phyloP scores from a whole-genome alignment of 306 rosid genomes.

The Prinsepia uniflora region DNA sequence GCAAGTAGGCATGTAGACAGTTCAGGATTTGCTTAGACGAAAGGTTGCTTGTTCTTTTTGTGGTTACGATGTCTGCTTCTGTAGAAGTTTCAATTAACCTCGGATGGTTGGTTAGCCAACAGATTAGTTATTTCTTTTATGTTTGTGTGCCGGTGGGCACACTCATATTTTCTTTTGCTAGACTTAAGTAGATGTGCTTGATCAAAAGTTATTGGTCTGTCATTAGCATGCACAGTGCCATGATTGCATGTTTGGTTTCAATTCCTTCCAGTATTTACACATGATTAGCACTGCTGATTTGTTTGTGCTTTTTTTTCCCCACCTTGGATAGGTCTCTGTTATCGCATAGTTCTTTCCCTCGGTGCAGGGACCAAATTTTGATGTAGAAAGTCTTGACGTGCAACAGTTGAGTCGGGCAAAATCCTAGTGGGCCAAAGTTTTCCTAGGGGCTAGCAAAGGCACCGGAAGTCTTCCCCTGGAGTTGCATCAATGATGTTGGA shows the following conservation, averaged over 20 bases:
- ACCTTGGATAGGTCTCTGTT: background rate
- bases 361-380: constrained; percentile 24
- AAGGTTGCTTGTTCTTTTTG: background rate
- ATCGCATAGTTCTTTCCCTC: background rate
- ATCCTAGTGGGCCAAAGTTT: background rate
- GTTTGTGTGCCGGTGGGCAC: background rate
- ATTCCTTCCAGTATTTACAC: background rate
- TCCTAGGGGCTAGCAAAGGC: background rate
- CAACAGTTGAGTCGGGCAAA: background rate
- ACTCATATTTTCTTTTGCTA: background rate
- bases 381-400: background rate
- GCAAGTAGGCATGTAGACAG: background rate
- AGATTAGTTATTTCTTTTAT: background rate
- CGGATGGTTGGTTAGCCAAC: background rate
- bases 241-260: background rate
- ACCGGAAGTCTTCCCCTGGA: background rate
- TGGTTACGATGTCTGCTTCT: constrained; percentile 1
- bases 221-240: background rate
- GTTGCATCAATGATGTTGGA: background rate
- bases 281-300: background rate
- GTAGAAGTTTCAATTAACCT: background rate
- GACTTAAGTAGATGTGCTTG: too few species aligned
- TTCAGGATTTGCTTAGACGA: background rate
- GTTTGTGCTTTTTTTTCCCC: background rate
- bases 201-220: background rate